These are phyloP conservation scores for Tricholoma matsutake DNA, from an alignment of 768 basidiomycete genomes.

Conservation along the genomic window DNA sequence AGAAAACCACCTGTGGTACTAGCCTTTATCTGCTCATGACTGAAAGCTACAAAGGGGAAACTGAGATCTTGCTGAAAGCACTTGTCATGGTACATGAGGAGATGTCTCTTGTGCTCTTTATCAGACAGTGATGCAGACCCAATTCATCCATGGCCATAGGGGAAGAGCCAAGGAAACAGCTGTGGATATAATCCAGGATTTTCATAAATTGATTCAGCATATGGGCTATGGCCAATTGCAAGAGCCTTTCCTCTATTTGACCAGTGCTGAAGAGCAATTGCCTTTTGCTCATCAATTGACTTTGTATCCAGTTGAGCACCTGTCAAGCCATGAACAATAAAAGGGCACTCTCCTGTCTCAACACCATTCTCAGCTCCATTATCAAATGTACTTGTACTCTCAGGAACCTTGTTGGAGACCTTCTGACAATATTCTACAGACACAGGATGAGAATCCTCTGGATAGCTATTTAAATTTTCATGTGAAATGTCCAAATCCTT, in stretches of 20 bases:
- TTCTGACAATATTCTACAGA: slow-evolving; percentile 18
- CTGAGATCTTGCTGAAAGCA: slow-evolving; percentile 33
- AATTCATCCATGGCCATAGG: slow-evolving; percentile 32
- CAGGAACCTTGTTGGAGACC: slow-evolving; percentile 19
- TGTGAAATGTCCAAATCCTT: slow-evolving; percentile 26
- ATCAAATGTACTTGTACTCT: slow-evolving; percentile 25
- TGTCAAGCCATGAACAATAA: slow-evolving; percentile 35
- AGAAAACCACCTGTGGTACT: slow-evolving; percentile 26
- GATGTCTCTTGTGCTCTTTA: slow-evolving; percentile 17
- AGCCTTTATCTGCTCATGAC: slow-evolving; percentile 35
- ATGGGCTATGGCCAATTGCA: slow-evolving; percentile 20
- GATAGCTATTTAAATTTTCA: slow-evolving; percentile 23
- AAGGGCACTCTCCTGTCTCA: slow-evolving; percentile 29
- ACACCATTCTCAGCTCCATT: slow-evolving; percentile 27
- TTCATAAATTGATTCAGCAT: slow-evolving; percentile 24
- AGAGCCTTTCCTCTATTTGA: slow-evolving; percentile 20
- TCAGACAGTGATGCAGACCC: slow-evolving; percentile 14
- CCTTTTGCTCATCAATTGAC: slow-evolving; percentile 13
- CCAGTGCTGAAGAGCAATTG: slow-evolving; percentile 26
- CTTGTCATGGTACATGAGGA: slow-evolving; percentile 38
- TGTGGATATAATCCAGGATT: slow-evolving; percentile 36
- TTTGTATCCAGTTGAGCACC: slow-evolving; percentile 22
- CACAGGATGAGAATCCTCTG: slow-evolving; percentile 19
- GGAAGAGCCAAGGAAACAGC: slow-evolving; percentile 44
- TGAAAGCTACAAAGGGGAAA: slow-evolving; percentile 39